Evolutionary conservation across 768 basidiomycete genomes (phyloP).

Genomic region (Lepiota brunneoincarnata): DNA sequence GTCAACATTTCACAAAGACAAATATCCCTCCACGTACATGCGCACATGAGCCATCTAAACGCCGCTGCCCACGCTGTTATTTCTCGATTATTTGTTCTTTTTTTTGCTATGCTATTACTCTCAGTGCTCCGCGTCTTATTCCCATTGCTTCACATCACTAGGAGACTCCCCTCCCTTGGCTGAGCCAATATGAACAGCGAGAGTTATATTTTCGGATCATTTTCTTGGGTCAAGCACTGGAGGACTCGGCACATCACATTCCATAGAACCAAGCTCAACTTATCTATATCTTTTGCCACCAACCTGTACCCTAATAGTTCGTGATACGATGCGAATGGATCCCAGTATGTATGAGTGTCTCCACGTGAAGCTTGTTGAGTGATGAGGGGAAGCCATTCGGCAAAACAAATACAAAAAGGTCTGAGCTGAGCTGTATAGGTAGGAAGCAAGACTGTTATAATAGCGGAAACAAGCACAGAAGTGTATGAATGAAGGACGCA

Average conservation of each 20-base stretch:
- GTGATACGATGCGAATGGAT: background rate
- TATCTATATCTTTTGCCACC: background rate
- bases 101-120: background rate
- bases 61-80: background rate
- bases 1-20: background rate
- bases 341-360: background rate
- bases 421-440: too few species aligned
- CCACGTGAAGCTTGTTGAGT: too few species aligned
- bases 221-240: background rate
- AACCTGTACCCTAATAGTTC: background rate
- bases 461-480: too few species aligned
- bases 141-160: background rate
- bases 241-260: background rate
- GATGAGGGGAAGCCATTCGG: too few species aligned
- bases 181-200: background rate
- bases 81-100: background rate
- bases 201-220: background rate
- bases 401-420: too few species aligned
- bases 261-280: constrained; percentile 3
- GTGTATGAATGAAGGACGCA: too few species aligned
- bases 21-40: background rate
- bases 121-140: background rate
- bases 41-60: background rate
- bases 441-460: too few species aligned
- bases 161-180: background rate